phyloP scores from a whole-genome alignment of 1,284 basidiomycete species.

The Ganoderma lingzhi region DNA sequence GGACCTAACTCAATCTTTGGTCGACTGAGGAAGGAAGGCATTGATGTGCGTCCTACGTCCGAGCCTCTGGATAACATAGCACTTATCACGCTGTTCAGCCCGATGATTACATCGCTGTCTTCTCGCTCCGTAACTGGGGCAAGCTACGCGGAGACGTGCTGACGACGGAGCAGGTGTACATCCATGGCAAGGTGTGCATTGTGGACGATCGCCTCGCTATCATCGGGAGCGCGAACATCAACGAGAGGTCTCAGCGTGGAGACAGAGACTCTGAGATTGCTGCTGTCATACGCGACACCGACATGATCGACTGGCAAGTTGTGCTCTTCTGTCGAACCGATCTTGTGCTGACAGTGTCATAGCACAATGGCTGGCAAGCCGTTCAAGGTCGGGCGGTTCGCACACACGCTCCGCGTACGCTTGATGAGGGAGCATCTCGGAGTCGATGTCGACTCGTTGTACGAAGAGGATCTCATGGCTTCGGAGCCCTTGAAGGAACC shows the following conservation, averaged over 20 bases:
- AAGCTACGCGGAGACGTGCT: slow-evolving; percentile 88
- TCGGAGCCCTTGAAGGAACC: slow-evolving; percentile 61
- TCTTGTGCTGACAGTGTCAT: slow-evolving; percentile 11
- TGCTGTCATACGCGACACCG: slow-evolving; percentile 93
- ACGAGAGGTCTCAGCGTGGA: slow-evolving; percentile 94
- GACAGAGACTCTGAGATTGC: slow-evolving; percentile 98
- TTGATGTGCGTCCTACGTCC: slow-evolving; percentile 68
- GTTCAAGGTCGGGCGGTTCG: slow-evolving; percentile 96
- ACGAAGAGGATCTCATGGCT: slow-evolving; percentile 78
- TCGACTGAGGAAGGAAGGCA: slow-evolving; percentile 86
- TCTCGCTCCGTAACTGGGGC: slow-evolving; percentile 93
- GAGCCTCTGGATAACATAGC: background rate
- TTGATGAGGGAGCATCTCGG: slow-evolving; percentile 98
- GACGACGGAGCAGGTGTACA: slow-evolving; percentile 94
- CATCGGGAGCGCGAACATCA: slow-evolving; percentile 99
- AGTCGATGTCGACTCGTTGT: slow-evolving; percentile 91
- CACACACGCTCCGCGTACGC: slow-evolving; percentile 92
- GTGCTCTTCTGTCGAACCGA: background rate
- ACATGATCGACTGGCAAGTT: slow-evolving; percentile 89
- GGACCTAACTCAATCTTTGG: slow-evolving; percentile 95
- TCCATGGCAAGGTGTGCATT: slow-evolving; percentile 90
- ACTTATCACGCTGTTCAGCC: slow-evolving; percentile 54
- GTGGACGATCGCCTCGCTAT: slow-evolving; percentile 98
- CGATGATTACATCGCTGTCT: slow-evolving; percentile 92
- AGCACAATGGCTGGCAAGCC: slow-evolving; percentile 95